Evolutionary conservation across 2,329 filamentous ascomycete species (phyloP).

Genomic region (Sporothrix brasiliensis): DNA sequence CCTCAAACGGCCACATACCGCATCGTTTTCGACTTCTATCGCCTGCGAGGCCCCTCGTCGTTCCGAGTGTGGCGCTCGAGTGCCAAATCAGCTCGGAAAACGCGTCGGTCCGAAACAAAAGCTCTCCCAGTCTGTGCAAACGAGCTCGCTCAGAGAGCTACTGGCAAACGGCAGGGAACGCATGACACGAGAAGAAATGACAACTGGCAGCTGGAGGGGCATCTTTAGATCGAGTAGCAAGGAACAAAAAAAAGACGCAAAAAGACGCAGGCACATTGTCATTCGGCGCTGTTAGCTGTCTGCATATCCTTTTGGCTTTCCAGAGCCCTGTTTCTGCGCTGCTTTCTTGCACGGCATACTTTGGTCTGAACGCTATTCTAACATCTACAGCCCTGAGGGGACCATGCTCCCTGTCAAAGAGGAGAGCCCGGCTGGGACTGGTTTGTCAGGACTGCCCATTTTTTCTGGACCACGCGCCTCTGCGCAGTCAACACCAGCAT

Average conservation of each 20-base stretch:
- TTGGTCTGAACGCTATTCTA: conserved; percentile 23
- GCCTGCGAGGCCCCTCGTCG: background rate
- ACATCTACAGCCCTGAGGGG: conserved; percentile 32
- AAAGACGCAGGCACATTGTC: background rate
- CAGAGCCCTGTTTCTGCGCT: background rate
- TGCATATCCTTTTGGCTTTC: too few species aligned
- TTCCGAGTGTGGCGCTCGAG: background rate
- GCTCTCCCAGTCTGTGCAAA: background rate
- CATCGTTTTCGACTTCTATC: background rate
- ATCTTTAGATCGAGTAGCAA: background rate
- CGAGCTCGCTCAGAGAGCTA: background rate
- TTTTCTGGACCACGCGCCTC: conserved; percentile 31
- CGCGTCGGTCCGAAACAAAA: conserved; percentile 8
- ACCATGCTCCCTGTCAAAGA: conserved; percentile 33
- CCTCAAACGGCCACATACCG: background rate
- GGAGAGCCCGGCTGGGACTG: conserved; percentile 33
- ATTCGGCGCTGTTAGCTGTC: background rate
- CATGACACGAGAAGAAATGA: background rate
- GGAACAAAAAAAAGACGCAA: conserved; percentile 16
- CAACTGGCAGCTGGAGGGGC: too few species aligned
- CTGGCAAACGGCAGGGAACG: background rate
- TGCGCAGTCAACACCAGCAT: conserved; percentile 30
- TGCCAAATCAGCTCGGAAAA: background rate
- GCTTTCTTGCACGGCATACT: background rate
- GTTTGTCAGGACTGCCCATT: conserved; percentile 32